These are phyloP conservation scores for Cymodocea nodosa DNA, from an alignment of 116 monocot genomes.

Conservation along the genomic window DNA sequence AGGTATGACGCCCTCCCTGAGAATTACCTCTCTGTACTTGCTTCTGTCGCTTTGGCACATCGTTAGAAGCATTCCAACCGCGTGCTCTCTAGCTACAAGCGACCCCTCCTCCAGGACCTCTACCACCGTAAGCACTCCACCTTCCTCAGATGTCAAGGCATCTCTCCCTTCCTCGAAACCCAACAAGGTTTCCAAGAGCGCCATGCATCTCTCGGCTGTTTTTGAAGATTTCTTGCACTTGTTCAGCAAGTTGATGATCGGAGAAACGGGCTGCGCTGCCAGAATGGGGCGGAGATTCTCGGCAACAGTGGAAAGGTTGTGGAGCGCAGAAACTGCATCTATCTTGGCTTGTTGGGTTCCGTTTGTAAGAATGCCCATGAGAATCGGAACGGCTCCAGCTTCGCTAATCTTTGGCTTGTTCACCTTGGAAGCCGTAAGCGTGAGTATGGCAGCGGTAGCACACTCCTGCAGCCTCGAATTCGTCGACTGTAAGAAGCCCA, in stretches of 20 bases:
- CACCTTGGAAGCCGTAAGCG: slow-evolving; percentile 45
- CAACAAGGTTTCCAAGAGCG: slow-evolving; percentile 50
- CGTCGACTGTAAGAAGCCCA: slow-evolving; percentile 33
- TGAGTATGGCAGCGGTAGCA: slow-evolving; percentile 55
- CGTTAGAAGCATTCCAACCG: slow-evolving; percentile 45
- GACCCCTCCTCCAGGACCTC: slow-evolving; percentile 73
- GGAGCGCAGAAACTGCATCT: slow-evolving; percentile 54
- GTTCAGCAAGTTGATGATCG: slow-evolving; percentile 34
- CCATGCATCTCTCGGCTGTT: slow-evolving; percentile 39
- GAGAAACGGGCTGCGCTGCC: slow-evolving; percentile 25
- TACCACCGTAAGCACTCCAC: slow-evolving; percentile 58
- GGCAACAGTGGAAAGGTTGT: slow-evolving; percentile 47
- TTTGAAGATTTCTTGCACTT: slow-evolving; percentile 46
- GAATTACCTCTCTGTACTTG: slow-evolving; percentile 55
- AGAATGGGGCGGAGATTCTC: slow-evolving; percentile 30
- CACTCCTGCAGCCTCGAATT: slow-evolving; percentile 46
- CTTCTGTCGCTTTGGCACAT: slow-evolving; percentile 51
- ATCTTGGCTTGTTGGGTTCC: slow-evolving; percentile 50
- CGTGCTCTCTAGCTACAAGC: slow-evolving; percentile 38
- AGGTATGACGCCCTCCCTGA: slow-evolving; percentile 74
- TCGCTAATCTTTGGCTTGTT: slow-evolving; percentile 48
- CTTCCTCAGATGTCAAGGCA: slow-evolving; percentile 31
- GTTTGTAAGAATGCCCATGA: slow-evolving; percentile 29
- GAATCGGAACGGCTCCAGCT: slow-evolving; percentile 31
- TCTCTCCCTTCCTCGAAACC: slow-evolving; percentile 40